Base-by-base conservation (phyloP, 768 basidiomycete genomes). In the Mycena indigotica region DNA sequence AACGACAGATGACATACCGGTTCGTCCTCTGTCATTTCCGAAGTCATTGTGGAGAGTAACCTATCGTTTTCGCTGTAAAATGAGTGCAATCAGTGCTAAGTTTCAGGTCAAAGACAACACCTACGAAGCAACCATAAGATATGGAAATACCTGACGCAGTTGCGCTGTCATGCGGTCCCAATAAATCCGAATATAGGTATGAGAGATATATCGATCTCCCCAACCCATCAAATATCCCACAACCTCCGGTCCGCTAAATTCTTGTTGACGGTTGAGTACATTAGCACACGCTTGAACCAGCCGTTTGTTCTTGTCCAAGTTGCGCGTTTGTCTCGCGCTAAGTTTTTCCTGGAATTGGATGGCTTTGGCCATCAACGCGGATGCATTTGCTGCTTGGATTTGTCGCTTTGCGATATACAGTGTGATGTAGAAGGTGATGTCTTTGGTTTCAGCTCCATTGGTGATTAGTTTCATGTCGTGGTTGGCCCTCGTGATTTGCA, bases 351-450 rank as follows among this genome's bases (percentile, higher is more conserved):
- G 70, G 53, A 70, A 75, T 0, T 69, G 67, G 1, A 73, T 51
- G 8, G 60, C 59, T 1, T 68, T 66, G 0, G 76, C 75, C 1
- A 81, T 24, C 0, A 81, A 21, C 1, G 79, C 78, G 0, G 76
- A 73, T 3, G 66, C 38, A 45, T 81, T 81, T 24, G 62, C 69
- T 0, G 67, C 60, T 10, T 61, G 58, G 6, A 52, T 45, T 50
- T 80, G 77, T 32, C 76, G 77, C 59, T 83, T 83, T 0, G 73
- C 67, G 0, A 70, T 62, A 54, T 81, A 81, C 1, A 52, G 60
- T 0, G 75, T 72, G 1, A 75, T 66, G 45, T 83, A 83, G 49
- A 64, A 77, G 0, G 70, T 64, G 0, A 77, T 56, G 2, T 69
- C 63, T 26, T 65, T 68, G 0, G 76, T 78, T 1, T 75, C 73